phyloP scores from a whole-genome alignment of 768 basidiomycete species.

The Lanmaoa pseudosensibilis region DNA sequence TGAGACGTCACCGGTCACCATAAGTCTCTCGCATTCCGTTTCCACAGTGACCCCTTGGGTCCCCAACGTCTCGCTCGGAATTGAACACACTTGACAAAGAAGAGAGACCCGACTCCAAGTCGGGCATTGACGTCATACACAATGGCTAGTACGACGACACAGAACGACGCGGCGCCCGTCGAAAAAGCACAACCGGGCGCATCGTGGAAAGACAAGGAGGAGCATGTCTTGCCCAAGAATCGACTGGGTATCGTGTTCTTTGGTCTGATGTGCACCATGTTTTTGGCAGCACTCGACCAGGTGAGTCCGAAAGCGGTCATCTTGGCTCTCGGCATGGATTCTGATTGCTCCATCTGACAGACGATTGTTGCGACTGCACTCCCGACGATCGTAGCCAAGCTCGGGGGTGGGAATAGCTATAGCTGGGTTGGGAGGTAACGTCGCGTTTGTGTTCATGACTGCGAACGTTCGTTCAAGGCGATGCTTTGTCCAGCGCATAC shows the following conservation, averaged over 20 bases:
- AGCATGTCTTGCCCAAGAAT: conserved; percentile 50
- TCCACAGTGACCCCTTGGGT: neutral
- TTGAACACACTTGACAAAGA: neutral
- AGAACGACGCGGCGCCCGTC: neutral
- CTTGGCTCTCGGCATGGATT: neutral
- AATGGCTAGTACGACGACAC: conserved; percentile 5
- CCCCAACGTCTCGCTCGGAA: neutral
- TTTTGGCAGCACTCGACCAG: conserved; percentile 58
- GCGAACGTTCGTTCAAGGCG: neutral
- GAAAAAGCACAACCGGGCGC: conserved; percentile 42
- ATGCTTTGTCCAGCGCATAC: conserved; percentile 56
- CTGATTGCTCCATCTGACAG: conserved; percentile 27
- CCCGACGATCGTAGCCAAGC: conserved; percentile 66
- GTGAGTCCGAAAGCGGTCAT: conserved; percentile 30
- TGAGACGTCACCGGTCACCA: neutral
- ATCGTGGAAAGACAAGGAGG: conserved; percentile 56
- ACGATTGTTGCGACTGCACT: conserved; percentile 75
- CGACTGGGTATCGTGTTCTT: conserved; percentile 26
- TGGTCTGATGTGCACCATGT: conserved; percentile 32
- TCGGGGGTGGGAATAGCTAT: conserved; percentile 63
- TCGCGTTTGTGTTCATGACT: neutral
- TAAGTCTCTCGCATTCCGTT: neutral
- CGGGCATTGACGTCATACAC: neutral
- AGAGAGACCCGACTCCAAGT: neutral
- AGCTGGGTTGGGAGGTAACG: conserved; percentile 72